phyloP scores from a whole-genome alignment of 106 monocot species.

The Dendrobium chrysotoxum region DNA sequence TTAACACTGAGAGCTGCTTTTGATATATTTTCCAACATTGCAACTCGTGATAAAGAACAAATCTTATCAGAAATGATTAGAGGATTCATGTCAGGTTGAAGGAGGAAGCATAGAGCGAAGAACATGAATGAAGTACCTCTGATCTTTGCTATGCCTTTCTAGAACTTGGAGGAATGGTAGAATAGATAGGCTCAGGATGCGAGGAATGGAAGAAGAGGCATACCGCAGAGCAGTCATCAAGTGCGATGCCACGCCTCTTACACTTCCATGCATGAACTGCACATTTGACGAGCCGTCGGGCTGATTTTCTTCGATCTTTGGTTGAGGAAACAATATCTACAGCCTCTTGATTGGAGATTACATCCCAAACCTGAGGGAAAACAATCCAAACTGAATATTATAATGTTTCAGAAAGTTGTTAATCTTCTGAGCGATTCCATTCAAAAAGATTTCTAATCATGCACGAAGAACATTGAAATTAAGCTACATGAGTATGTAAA shows the following conservation, averaged over 20 bases:
- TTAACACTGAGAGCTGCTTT: too few species aligned
- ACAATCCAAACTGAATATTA: neutral
- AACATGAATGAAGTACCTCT: neutral
- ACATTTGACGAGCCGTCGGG: constrained; percentile 62
- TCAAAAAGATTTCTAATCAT: neutral
- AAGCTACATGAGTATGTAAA: neutral
- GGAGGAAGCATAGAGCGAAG: neutral
- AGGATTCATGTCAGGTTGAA: neutral
- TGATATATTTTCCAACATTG: neutral
- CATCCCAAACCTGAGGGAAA: constrained; percentile 84
- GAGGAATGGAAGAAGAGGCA: constrained; percentile 75
- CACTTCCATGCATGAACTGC: constrained; percentile 73
- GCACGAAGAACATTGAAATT: neutral
- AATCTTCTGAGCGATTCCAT: neutral
- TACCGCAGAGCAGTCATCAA: constrained; percentile 87
- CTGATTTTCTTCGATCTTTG: constrained; percentile 49
- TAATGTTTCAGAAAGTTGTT: neutral
- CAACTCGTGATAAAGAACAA: neutral
- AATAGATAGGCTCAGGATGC: neutral
- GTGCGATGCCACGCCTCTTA: constrained; percentile 61
- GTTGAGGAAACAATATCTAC: constrained; percentile 64
- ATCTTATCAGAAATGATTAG: neutral
- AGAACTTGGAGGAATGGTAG: neutral
- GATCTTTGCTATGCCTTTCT: neutral
- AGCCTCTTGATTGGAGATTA: constrained; percentile 82